Percentiles rank a stretch among this genome's conserved stretches.
These are phyloP conservation scores for Podospora comata DNA, from an alignment of 495 filamentous ascomycete genomes.

Conservation along the genomic window DNA sequence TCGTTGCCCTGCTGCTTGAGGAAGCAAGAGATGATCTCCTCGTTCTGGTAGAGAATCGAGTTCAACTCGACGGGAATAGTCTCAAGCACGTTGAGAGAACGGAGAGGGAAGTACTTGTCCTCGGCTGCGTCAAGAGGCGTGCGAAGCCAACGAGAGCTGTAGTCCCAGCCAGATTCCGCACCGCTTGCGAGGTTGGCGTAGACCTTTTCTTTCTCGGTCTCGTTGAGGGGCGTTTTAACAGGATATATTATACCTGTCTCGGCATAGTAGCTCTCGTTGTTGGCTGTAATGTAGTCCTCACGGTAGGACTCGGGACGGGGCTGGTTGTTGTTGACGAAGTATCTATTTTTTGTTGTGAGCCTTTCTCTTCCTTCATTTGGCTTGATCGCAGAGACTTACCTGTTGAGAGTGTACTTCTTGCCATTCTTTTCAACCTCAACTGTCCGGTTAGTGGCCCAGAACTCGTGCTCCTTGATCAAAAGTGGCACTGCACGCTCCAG, in stretches of 20 bases:
- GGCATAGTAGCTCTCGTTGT: constrained; percentile 46
- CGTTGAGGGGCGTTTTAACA: constrained; percentile 37
- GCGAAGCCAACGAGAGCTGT: constrained; percentile 39
- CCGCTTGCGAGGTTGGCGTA: constrained; percentile 48
- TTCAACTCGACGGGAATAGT: constrained; percentile 49
- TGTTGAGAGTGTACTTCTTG: constrained; percentile 40
- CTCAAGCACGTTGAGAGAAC: constrained; percentile 43
- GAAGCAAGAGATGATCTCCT: constrained; percentile 41
- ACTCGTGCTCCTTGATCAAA: constrained; percentile 48
- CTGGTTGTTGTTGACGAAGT: constrained; percentile 46
- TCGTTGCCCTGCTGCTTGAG: constrained; percentile 34
- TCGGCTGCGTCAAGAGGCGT: constrained; percentile 42
- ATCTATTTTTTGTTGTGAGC: constrained; percentile 27
- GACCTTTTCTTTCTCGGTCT: constrained; percentile 37
- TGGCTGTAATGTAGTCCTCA: constrained; percentile 48
- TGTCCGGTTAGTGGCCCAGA: constrained; percentile 46
- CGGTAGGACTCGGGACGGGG: constrained; percentile 50
- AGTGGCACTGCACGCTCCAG: constrained; percentile 45
- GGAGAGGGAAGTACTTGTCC: constrained; percentile 51
- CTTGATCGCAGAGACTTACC: constrained; percentile 27
- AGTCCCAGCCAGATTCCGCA: constrained; percentile 52
- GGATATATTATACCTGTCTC: constrained; percentile 49
- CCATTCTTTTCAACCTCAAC: constrained; percentile 34
- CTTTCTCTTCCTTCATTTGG: background rate
- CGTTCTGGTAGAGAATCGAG: constrained; percentile 50